Evolutionary conservation across 495 filamentous ascomycete species (phyloP), one percentile per base, ranked within the genome.

Genomic region (Aspergillus asperescens): DNA sequence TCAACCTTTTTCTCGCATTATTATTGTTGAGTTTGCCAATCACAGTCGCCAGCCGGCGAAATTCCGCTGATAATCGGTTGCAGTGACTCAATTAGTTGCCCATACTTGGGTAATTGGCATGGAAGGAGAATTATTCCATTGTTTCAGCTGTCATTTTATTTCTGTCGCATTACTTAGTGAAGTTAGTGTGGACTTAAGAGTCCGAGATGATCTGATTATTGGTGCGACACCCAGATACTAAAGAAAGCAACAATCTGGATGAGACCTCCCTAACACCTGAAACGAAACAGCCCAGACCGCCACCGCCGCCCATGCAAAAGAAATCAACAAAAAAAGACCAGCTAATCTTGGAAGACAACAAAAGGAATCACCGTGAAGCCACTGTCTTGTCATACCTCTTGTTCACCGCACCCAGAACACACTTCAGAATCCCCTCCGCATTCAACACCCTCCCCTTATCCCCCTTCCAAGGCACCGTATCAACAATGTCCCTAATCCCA

Each of bases 401-500:
- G 45, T 63, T 58, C 27, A 63, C 60, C 9, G 84, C 81, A 6
- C 90, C 90, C 13, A 96, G 71, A 2, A 94, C 89, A 46, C 78
- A 79, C 69, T 96, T 97, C 50, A 97, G 64, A 49, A 97, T 86
- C 0, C 81, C 84, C 4, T 92, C 83, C 0, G 75, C 83, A 38
- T 76, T 78, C 39, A 85, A 63, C 29, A 64, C 71, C 54, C 49
- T 56, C 13, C 64, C 70, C 29, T 45, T 65, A 59, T 56, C 65
- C 42, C 65, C 76, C 60, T 50, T 79, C 80, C 85, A 95, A 7
- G 86, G 86, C 19, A 93, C 84, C 0, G 92, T 96, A 71, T 98
- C 93, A 3, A 97, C 90, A 53, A 98, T 97, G 72, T 98, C 93
- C 25, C 93, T 71, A 16, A 90, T 59, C 15, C 76, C 73, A 23